Conservation (phyloP, 2,329 filamentous ascomycete genomes). For the Hypomyces rosellus region DNA sequence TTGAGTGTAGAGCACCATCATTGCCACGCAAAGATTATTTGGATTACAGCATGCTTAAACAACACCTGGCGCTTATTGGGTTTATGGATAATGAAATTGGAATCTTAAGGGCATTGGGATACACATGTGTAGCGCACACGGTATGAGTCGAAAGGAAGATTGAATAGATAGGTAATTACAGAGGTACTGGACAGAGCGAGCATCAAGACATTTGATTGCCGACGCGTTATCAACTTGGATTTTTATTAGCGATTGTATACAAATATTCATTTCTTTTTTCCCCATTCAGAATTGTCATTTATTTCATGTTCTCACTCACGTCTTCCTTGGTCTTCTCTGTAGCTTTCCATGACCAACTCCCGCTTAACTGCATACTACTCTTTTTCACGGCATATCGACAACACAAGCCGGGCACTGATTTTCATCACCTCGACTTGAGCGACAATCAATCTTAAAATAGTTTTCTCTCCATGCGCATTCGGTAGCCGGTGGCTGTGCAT, state of each 20-base stretch:
- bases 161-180: too few species aligned
- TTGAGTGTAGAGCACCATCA: background rate
- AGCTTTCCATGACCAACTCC: conserved; percentile 3
- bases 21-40: too few species aligned
- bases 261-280: too few species aligned
- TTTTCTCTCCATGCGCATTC: conserved; percentile 18
- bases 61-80: background rate
- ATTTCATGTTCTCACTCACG: too few species aligned
- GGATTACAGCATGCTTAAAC: too few species aligned
- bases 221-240: too few species aligned
- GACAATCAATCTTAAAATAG: background rate
- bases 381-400: background rate
- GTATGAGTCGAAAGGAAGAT: background rate
- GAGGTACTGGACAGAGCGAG: too few species aligned
- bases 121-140: background rate
- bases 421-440: background rate
- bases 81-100: background rate
- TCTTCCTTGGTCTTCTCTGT: background rate
- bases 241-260: too few species aligned
- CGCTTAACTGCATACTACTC: conserved; percentile 24
- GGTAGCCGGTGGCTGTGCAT: conserved; percentile 18
- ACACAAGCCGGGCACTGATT: background rate
- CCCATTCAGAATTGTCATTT: too few species aligned
- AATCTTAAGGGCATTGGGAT: background rate
- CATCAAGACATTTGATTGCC: too few species aligned